Base-by-base conservation (phyloP, 1,284 basidiomycete genomes). In the Phellinidium pouzarii region DNA sequence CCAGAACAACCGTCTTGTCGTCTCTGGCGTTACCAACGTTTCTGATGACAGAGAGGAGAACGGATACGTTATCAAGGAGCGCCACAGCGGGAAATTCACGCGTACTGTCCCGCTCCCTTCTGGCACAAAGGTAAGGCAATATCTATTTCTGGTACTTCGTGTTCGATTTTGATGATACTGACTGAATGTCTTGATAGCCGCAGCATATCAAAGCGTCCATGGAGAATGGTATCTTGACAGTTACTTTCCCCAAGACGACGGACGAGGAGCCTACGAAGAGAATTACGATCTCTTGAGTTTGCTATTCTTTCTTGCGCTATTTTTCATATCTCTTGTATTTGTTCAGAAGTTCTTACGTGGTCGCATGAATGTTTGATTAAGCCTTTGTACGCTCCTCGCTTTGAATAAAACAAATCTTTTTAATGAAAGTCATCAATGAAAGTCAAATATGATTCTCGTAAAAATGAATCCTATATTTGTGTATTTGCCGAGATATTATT, bases 11-110 rank as follows among this genome's bases (percentile, higher is more conserved):
- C 65, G 70, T 23, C 66, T 80, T 46, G 72, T 62, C 47, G 54
- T 80, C 53, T 72, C 72, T 6, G 77, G 74, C 7, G 73, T 78
- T 66, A 64, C 57, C 7, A 67, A 64, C 44, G 22, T 61, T 14
- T 61, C 61, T 2, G 36, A 60, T 14, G 62, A 73, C 5, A 59
- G 62, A 14, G 70, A 73, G 3, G 71, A 76, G 60, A 59, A 63
- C 17, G 76, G 73, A 19, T 80, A 68, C 50, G 66, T 68, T 23
- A 66, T 78, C n/a, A 71, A 74, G 48, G 79, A 80, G 65, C 68
- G 77, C 26, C 66, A 68, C 44, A 71, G 58, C 41, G 78, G 77
- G 49, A 75, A 66, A 48, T 76, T 78, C 60, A 67, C 72, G 17
- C 69, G 79, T 29, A 68, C 68, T 1, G 22, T 53, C 11, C 52